Base-by-base conservation (phyloP, 2,329 filamentous ascomycete genomes). In the Aureobasidium musti region DNA sequence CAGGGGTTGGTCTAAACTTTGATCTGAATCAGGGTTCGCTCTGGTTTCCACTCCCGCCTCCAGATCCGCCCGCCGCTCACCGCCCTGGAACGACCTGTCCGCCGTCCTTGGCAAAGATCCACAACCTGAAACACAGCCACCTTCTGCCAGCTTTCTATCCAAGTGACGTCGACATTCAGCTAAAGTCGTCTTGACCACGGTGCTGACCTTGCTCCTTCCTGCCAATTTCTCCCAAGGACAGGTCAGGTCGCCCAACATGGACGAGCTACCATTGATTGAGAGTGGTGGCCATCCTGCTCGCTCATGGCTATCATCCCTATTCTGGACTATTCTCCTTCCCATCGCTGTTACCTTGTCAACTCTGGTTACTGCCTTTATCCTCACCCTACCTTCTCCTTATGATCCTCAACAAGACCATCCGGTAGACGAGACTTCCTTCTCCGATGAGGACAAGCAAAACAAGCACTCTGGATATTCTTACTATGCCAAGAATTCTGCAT, bases 361-460 rank as follows among this genome's bases (percentile, higher is more conserved):
- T 3, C 71, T 79, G 13, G 71, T 86, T 70, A 83, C 82, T 8
- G 68, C 84, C 47, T 72, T 85, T 43, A 79, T 87, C 30, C 68
- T 86, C 61, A 79, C 82, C 8, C 75, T 86, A 17, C 86, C 86
- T 1, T 80, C 81, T 26, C 79, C 81, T 70, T 86, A 86, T 76
- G 76, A 77, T 41, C 76, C 79, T 14, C 79, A 77, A 68, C 71
- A 73, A 13, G 70, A 71, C 17, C 68, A 70, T 26, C 65, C 69
- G 19, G 63, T 73, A 17, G 68, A 65, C n/a, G 68, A 75, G 41
- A 68, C 69, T 13, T 68, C 72, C 43, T 77, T 77, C 64, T 69
- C 67, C 1, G 72, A 73, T 17, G 68, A 73, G 23, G 70, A 74
- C 63, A 69, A 70, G 61, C 67, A 72, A 59, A 72, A 63, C 19